Base-by-base conservation (phyloP, 2,329 filamentous ascomycete species). In the Nemania abortiva region DNA sequence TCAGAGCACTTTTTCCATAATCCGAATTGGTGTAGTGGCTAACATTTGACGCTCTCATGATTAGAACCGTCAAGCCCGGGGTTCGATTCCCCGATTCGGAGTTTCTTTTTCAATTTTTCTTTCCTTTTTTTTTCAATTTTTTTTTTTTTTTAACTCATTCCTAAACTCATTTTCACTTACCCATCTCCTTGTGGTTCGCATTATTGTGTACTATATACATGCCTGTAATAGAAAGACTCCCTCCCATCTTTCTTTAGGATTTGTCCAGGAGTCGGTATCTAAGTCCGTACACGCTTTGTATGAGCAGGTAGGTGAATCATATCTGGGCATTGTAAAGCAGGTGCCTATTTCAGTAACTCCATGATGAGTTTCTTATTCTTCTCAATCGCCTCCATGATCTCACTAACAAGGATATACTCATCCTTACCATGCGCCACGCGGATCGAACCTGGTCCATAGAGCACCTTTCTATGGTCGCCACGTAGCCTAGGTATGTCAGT, bases 381-480 rank as follows among this genome's bases (percentile, higher is more conserved):
- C 2, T 69, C 63, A n/a, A 83, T 77, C 31, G 80, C 79, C n/a
- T 81, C 77, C 64, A 81, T 74, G 18, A 82, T 70, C 64, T 83
- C 80, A 24, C 70, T 71, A 0, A 81, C 71, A 4, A 71, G 68
- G 18, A 82, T 78, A 39, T 77, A 76, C 73, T 83, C 81, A 65
- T 80, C 77, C 7, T 77, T 77, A 2, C 80, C 78, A 63, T 83
- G 81, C 0, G 81, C 81, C 0, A 80, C 77, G 4, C 78, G 63
- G 52, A 82, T 82, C 6, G 79, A 79, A 0, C 81, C 81, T 1
- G 81, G 81, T 0, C 81, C 81, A 64, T 82, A 82, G 22, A 83
- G 72, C 18, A 81, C 78, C 57, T 79, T 79, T 49, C 75, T 81
- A 50, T 78, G 75, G 20, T 75, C 66, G 54, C 78, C 71, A 52